Evolutionary conservation across 2,329 filamentous ascomycete species (phyloP).

Genomic region (Tetracladium maxilliforme): DNA sequence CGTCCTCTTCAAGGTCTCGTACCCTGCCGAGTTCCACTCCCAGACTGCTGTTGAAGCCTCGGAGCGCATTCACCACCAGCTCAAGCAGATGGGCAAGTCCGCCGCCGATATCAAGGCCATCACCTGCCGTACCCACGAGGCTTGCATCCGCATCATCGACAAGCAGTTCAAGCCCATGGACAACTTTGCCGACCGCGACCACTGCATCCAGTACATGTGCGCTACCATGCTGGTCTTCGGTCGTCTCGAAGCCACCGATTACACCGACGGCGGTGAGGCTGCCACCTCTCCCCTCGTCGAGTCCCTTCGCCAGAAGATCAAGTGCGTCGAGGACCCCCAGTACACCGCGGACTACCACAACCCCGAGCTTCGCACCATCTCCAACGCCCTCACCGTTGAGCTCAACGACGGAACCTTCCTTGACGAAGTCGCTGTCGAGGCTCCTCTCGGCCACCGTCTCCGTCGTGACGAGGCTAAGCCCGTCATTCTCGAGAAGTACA

Average conservation of each 20-base stretch:
- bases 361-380: conserved; percentile 84
- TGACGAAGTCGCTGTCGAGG: conserved; percentile 84
- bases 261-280: conserved; percentile 83
- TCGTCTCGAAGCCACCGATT: conserved; percentile 85
- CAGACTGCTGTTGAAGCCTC: conserved; percentile 96
- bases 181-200: conserved; percentile 98
- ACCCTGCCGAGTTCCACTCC: conserved; percentile 96
- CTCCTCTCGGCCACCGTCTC: conserved; percentile 82
- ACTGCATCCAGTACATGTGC: conserved; percentile 99
- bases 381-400: conserved; percentile 89
- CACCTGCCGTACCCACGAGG: conserved; percentile 93
- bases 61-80: conserved; percentile 71
- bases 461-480: conserved; percentile 95
- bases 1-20: conserved; percentile 98
- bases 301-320: conserved; percentile 82
- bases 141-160: conserved; percentile 97
- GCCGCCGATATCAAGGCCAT: conserved; percentile 88
- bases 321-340: conserved; percentile 88
- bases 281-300: conserved; percentile 83
- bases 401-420: conserved; percentile 88
- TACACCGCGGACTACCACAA: conserved; percentile 96
- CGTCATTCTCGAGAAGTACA: conserved; percentile 89
- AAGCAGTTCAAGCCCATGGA: conserved; percentile 99
- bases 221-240: conserved; percentile 91
- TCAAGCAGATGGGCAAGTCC: conserved; percentile 75